phyloP scores from a whole-genome alignment of 768 basidiomycete genomes.

The Mycena metata region DNA sequence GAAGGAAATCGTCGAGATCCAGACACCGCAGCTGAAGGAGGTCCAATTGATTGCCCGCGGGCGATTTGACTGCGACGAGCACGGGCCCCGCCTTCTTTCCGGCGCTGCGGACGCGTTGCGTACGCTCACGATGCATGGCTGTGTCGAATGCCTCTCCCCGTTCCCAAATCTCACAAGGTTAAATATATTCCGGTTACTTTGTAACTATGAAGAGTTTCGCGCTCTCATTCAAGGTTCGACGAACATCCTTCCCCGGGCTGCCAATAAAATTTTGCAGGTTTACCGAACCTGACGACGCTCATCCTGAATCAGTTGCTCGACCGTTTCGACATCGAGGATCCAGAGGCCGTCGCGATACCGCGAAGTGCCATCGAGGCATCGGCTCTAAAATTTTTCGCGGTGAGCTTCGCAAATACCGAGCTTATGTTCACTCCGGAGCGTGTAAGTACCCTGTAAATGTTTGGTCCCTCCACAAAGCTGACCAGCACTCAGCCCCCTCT shows the following conservation, averaged over 20 bases:
- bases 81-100: constrained; percentile 19
- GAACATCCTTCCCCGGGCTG: constrained; percentile 5
- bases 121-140: constrained; percentile 30
- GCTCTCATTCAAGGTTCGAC: constrained; percentile 20
- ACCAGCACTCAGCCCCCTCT: constrained; percentile 35
- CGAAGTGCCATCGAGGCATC: constrained; percentile 39
- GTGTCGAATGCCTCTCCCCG: constrained; percentile 31
- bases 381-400: constrained; percentile 43
- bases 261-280: constrained; percentile 18
- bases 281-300: constrained; percentile 28
- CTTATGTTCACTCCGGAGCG: background rate
- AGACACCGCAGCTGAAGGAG: constrained; percentile 19
- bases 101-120: constrained; percentile 18
- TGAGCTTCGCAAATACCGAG: constrained; percentile 36
- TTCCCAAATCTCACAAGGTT: constrained; percentile 28
- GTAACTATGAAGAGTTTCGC: constrained; percentile 29
- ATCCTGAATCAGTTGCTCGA: constrained; percentile 34
- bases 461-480: background rate
- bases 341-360: constrained; percentile 9
- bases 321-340: constrained; percentile 32
- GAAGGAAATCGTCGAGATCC: background rate
- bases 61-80: background rate
- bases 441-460: background rate
- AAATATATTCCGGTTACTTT: constrained; percentile 23
- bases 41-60: constrained; percentile 16